Evolutionary conservation across 352 stramenopile genomes (phyloP).

Genomic region (Pythium biforme): DNA sequence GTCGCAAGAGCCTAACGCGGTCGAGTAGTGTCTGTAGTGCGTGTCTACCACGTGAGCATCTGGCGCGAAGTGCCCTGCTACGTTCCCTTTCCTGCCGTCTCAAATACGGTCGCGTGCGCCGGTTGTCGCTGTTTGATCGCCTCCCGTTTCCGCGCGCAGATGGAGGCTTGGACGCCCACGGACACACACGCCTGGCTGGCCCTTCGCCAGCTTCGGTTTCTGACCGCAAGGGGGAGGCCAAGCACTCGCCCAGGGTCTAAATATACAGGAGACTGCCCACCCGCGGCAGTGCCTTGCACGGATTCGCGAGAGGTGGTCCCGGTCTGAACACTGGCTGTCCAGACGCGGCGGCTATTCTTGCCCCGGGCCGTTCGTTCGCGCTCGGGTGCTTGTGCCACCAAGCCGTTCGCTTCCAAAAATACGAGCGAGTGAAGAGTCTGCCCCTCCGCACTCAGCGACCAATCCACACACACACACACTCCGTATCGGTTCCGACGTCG

Average conservation of each 20-base stretch:
- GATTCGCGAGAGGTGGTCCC: no score
- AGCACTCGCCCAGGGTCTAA: background rate
- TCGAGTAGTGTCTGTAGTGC: no score
- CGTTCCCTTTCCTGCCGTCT: background rate
- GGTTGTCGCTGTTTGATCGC: background rate
- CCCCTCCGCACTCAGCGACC: background rate
- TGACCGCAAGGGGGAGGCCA: conserved; percentile 2
- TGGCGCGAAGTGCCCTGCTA: background rate
- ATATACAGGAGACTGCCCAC: no score
- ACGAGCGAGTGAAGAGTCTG: background rate
- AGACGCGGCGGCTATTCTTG: background rate
- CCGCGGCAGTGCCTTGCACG: no score
- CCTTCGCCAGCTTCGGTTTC: conserved; percentile 24
- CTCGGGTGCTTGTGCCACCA: no score
- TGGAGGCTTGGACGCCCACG: background rate
- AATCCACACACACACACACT: no score
- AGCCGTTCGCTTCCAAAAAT: background rate
- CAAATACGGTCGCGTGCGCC: no score
- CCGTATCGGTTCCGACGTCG: background rate
- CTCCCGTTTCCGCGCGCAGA: background rate
- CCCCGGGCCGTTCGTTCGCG: background rate
- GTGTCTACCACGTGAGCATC: conserved; percentile 8
- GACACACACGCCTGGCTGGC: background rate
- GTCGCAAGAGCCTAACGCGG: background rate
- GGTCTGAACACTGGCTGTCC: background rate